Conservation (phyloP, 2,329 filamentous ascomycete species). For the Ceratocystis alfenasii region DNA sequence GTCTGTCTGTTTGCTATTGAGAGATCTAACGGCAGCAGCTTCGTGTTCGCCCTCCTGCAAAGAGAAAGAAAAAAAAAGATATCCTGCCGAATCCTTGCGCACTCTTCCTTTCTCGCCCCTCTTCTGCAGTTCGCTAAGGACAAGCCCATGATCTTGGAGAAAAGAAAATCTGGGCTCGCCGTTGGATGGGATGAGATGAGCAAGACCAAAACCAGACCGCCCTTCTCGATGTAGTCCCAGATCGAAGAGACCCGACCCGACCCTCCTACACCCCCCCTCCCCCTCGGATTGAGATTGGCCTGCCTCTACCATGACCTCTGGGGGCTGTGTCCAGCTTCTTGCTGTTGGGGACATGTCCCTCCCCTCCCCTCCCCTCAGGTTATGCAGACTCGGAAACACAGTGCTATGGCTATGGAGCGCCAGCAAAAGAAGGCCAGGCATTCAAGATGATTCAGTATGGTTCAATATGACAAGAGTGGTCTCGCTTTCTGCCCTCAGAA, state of each 20-base stretch:
- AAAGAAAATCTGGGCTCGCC: background rate
- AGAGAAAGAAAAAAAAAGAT: background rate
- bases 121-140: background rate
- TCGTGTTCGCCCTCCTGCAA: too few species aligned
- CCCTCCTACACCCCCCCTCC: background rate
- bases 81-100: background rate
- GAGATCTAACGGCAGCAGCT: too few species aligned
- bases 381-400: too few species aligned
- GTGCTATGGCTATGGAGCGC: too few species aligned
- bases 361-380: background rate
- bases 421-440: too few species aligned
- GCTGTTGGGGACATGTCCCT: background rate
- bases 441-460: background rate
- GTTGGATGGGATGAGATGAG: background rate
- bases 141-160: background rate
- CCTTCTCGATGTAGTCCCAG: slow-evolving; percentile 1
- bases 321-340: background rate
- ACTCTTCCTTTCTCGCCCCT: background rate
- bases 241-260: background rate
- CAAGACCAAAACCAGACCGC: background rate
- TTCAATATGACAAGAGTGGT: background rate
- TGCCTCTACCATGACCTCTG: background rate
- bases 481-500: background rate
- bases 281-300: background rate
- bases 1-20: too few species aligned